Percentiles rank a stretch among this genome's conserved stretches.
These are phyloP conservation scores for Sporobolus alterniflorus DNA, from an alignment of 202 grass and related monocot genomes.

Conservation along the genomic window DNA sequence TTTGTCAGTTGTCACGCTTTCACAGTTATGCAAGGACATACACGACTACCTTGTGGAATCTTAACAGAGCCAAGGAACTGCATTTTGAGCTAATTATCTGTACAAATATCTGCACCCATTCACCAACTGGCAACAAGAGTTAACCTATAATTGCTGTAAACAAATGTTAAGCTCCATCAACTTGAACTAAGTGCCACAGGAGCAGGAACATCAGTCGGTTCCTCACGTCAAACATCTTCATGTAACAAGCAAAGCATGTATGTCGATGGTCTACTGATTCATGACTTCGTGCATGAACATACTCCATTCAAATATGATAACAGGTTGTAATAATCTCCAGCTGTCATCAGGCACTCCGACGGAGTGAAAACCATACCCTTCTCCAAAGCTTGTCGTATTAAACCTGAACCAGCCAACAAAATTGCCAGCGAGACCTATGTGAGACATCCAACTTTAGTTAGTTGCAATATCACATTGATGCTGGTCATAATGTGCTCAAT, in stretches of 20 bases:
- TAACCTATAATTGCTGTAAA: background rate
- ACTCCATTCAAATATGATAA: background rate
- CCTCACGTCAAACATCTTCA: background rate
- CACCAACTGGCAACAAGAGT: background rate
- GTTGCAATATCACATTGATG: background rate
- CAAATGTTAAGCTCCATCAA: background rate
- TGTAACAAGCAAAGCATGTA: background rate
- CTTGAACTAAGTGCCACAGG: background rate
- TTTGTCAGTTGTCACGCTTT: background rate
- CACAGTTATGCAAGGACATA: background rate
- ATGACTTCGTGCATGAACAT: no score
- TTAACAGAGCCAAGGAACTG: background rate
- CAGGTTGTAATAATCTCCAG: background rate
- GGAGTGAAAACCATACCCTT: constrained; percentile 22
- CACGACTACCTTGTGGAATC: background rate
- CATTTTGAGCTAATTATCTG: background rate
- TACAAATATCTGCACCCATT: background rate
- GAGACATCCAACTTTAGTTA: background rate
- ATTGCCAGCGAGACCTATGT: constrained; percentile 1
- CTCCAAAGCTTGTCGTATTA: background rate
- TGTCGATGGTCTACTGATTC: background rate
- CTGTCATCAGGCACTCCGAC: background rate
- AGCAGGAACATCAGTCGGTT: background rate
- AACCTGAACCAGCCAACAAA: constrained; percentile 34
- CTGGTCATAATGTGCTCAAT: background rate